Conservation (phyloP, 257 asterid species). For the Rhazya stricta region DNA sequence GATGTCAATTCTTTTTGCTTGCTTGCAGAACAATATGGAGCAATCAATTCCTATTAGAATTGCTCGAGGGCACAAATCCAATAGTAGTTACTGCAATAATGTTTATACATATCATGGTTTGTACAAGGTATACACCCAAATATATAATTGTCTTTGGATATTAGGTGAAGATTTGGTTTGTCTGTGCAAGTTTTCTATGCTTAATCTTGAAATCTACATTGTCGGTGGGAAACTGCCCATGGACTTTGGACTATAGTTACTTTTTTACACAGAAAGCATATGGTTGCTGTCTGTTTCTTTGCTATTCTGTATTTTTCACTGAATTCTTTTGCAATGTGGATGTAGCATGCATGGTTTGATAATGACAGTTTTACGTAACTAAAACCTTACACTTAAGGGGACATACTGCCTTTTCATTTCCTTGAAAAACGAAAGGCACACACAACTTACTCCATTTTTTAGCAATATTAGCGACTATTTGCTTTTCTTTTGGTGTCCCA, state of each 20-base stretch:
- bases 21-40: slow-evolving; percentile 17
- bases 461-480: background rate
- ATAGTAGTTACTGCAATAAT: background rate
- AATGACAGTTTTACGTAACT: background rate
- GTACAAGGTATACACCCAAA: slow-evolving; percentile 6
- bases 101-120: slow-evolving; percentile 12
- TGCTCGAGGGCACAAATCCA: background rate
- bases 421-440: background rate
- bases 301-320: background rate
- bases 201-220: background rate
- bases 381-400: background rate
- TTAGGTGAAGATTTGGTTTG: too few species aligned
- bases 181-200: background rate
- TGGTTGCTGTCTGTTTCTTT: background rate
- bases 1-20: background rate
- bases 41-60: slow-evolving; percentile 19
- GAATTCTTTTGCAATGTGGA: background rate
- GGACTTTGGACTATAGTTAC: background rate
- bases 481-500: background rate
- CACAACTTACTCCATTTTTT: background rate
- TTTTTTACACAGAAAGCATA: background rate
- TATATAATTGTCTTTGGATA: too few species aligned
- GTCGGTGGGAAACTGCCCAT: background rate
- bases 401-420: background rate
- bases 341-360: background rate